Percentiles rank a stretch among this genome's conserved stretches.
Evolutionary conservation across 805 yeast genomes (phyloP).

Genomic region (Schwanniomyces vanrijiae): DNA sequence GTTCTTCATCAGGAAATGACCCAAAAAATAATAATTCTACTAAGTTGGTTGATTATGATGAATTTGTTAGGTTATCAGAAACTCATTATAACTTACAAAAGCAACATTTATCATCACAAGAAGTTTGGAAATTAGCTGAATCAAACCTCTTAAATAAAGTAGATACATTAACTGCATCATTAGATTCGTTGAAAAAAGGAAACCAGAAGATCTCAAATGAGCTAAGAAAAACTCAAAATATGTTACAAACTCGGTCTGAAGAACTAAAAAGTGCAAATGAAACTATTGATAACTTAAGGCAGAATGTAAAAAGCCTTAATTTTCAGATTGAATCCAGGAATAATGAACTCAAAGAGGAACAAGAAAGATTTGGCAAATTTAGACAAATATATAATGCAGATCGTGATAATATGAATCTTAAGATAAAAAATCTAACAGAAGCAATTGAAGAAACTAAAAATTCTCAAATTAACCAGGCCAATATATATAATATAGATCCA

Average conservation of each 20-base stretch:
- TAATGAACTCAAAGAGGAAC: constrained; percentile 19
- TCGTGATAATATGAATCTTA: constrained; percentile 23
- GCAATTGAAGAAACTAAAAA: constrained; percentile 12
- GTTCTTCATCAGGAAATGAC: neutral
- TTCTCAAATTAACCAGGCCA: neutral
- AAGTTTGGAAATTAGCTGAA: constrained; percentile 83
- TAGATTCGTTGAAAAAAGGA: constrained; percentile 29
- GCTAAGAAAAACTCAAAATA: constrained; percentile 22
- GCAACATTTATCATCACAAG: constrained; percentile 74
- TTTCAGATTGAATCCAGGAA: constrained; percentile 20
- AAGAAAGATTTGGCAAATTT: constrained; percentile 32
- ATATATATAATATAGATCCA: neutral
- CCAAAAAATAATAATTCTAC: constrained; percentile 10
- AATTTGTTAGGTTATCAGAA: constrained; percentile 40
- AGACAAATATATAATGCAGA: constrained; percentile 31
- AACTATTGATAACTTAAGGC: constrained; percentile 21
- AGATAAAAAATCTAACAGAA: constrained; percentile 23
- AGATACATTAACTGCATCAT: constrained; percentile 28
- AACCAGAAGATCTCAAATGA: constrained; percentile 35
- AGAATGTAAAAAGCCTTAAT: constrained; percentile 23
- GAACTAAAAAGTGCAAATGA: constrained; percentile 8
- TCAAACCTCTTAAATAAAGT: constrained; percentile 55
- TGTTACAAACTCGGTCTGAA: constrained; percentile 12
- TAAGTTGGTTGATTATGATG: constrained; percentile 32
- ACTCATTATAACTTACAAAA: constrained; percentile 60